These are phyloP conservation scores for Biscogniauxia sp. DNA, from an alignment of 2,329 filamentous ascomycete species.

Conservation along the genomic window DNA sequence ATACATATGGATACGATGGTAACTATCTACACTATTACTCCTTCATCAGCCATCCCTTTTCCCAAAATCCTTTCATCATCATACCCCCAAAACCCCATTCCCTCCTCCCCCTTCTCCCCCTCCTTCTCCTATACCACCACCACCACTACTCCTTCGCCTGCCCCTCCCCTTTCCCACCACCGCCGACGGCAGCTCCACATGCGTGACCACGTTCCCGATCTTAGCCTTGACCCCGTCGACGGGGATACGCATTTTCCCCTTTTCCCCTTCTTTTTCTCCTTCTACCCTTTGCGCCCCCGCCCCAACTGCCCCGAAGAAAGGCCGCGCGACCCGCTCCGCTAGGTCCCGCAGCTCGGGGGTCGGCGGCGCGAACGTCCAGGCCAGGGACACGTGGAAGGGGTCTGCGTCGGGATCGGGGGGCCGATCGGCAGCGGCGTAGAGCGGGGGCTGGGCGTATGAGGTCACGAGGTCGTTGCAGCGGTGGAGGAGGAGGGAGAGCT, in stretches of 20 bases:
- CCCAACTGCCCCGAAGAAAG: background rate
- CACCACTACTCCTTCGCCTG: background rate
- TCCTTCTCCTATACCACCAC: background rate
- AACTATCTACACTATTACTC: too few relatives aligned
- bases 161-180: constrained; percentile 6
- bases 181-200: constrained; percentile 38
- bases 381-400: constrained; percentile 85
- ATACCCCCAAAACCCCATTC: constrained; percentile 15
- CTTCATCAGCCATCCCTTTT: too few relatives aligned
- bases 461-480: constrained; percentile 64
- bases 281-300: too few relatives aligned
- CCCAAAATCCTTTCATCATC: too few relatives aligned
- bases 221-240: constrained; percentile 69
- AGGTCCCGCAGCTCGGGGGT: constrained; percentile 39
- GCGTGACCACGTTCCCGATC: constrained; percentile 67
- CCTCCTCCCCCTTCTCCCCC: background rate
- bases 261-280: too few relatives aligned
- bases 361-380: constrained; percentile 69
- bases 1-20: too few relatives aligned
- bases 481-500: constrained; percentile 61
- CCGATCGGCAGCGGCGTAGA: constrained; percentile 54
- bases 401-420: background rate
- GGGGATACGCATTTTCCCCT: constrained; percentile 43
- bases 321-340: constrained; percentile 34
- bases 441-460: constrained; percentile 61